phyloP scores from a whole-genome alignment of 345 rosid species.

The Zanthoxylum bungeanum region DNA sequence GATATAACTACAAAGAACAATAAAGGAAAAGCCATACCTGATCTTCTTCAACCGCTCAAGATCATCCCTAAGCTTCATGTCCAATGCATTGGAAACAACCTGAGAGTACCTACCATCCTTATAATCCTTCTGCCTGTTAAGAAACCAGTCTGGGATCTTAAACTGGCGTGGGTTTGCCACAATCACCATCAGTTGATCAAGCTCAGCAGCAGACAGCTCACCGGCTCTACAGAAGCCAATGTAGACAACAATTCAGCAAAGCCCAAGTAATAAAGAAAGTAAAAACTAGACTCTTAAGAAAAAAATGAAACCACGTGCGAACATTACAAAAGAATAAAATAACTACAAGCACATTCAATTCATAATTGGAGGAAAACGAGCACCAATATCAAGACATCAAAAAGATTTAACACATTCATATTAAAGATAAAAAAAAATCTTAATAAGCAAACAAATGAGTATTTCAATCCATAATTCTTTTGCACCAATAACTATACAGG shows the following conservation, averaged over 20 bases:
- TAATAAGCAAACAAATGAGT: too few species aligned
- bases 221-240: constrained; percentile 27
- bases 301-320: background rate
- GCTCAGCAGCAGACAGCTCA: constrained; percentile 34
- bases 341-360: background rate
- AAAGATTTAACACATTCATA: too few species aligned
- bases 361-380: background rate
- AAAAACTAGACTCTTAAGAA: background rate
- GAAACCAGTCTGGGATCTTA: constrained; percentile 43
- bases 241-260: background rate
- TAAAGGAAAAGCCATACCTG: constrained; percentile 21
- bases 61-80: constrained; percentile 46
- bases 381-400: background rate
- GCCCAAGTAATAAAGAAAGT: background rate
- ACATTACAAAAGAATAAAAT: too few species aligned
- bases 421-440: too few species aligned
- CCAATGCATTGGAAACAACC: constrained; percentile 43
- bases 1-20: background rate
- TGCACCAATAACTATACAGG: too few species aligned
- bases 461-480: too few species aligned
- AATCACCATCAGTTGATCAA: constrained; percentile 36
- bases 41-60: constrained; percentile 44
- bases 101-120: constrained; percentile 41
- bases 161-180: constrained; percentile 41
- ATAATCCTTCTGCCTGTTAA: constrained; percentile 42